Evolutionary conservation across 2,329 filamentous ascomycete species (phyloP).

Genomic region (Scedosporium minutisporum): DNA sequence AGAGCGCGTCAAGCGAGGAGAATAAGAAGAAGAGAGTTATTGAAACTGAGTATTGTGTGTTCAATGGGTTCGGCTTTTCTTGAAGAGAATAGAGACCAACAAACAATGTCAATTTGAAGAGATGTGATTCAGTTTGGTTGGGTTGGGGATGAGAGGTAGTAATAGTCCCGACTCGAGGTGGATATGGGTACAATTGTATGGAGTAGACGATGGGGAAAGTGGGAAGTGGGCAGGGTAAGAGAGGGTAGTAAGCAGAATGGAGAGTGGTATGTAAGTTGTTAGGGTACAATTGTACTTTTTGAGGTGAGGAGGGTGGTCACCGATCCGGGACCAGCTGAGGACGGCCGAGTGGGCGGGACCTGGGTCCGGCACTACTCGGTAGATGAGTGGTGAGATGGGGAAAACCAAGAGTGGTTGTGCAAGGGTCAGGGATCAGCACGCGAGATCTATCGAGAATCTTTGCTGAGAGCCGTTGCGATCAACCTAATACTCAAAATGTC

Average conservation of each 20-base stretch:
- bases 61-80: constrained; percentile 1
- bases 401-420: neutral
- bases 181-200: neutral
- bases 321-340: constrained; percentile 5
- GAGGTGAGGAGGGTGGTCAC: constrained; percentile 4
- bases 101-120: constrained; percentile 35
- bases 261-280: neutral
- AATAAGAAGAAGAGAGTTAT: neutral
- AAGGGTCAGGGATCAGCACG: constrained; percentile 4
- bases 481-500: constrained; percentile 3
- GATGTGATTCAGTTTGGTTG: neutral
- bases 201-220: constrained; percentile 2
- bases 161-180: neutral
- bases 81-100: constrained; percentile 30
- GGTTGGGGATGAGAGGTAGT: neutral
- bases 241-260: neutral
- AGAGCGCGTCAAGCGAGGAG: neutral
- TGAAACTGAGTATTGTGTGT: neutral
- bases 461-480: neutral
- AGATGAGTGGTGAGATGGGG: neutral
- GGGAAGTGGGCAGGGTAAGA: constrained; percentile 1
- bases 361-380: constrained; percentile 1
- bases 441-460: neutral
- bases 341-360: neutral
- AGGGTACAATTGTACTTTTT: constrained; percentile 3